Evolutionary conservation across 805 yeast species (phyloP), one percentile per base, ranked within the genome.

Genomic region (Candida silvicultrix): DNA sequence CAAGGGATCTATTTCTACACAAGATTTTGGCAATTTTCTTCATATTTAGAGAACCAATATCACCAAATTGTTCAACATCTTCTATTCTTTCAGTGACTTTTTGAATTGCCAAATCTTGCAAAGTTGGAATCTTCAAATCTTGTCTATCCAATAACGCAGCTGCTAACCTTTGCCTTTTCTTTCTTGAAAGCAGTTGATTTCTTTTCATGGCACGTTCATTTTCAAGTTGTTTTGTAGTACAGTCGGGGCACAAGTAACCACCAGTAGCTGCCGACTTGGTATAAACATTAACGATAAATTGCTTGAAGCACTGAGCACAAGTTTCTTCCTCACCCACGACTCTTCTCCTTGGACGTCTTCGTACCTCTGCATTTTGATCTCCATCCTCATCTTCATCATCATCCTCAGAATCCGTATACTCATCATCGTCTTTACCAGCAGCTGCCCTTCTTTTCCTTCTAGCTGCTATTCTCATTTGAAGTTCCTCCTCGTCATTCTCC

Each of bases 31-130:
- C 77, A 42, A 94, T 81, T 62, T 82, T 85, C 55, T 74, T 74
- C 69, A 84, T 68, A 62, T 89, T 90, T 35, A 70, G 64, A 22
- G 75, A 69, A 0, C 98, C 96, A 49, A 94, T 84, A 52, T 87
- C 96, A 35, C 97, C 98, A 44, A 94, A 70, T 2, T 77, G 81
- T 6, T 90, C 95, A 42, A 85, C 89, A 50, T 79, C 84, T 54
- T 76, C 79, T 51, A 87, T 88, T 55, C 82, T 77, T 31, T 70
- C 70, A 0, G 89, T 80, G 32, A 87, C 80, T 16, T 77, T 70
- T 28, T 72, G 67, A 49, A 94, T 85, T 56, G 97, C 88, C 20
- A 85, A 58, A 53, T 89, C 96, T 64, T 89, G 97, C 37, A 94
- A 69, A 10, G 85, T 73, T 2, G 95, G 85, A 5, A 86, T 62